Base-by-base conservation (phyloP, 495 filamentous ascomycete species). In the Wilcoxina mikolae region DNA sequence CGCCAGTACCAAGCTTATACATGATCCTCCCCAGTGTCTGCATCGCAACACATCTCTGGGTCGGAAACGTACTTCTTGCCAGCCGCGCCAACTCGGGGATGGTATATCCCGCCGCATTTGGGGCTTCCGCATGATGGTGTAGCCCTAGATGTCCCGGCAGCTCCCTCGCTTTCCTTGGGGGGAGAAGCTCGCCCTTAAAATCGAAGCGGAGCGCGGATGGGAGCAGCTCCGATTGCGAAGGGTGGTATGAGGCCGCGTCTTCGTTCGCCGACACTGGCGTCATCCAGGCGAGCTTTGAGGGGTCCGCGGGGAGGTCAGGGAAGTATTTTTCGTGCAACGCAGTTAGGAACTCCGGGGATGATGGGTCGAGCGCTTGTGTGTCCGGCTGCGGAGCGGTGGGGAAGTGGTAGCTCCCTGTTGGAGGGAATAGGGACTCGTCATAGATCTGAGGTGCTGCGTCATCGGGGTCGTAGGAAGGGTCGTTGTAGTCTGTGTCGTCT, bases 81-180 rank as follows among this genome's bases (percentile, higher is more conserved):
- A 95, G 72, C 17, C 82, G 77, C 5, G 89, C 84, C 1, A 98
- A 74, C 68, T 98, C 91, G 0, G 82, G 82, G 25, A 98, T 75
- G 1, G 93, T 95, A 67, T 98, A 98, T 0, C 91, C 91, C 0
- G 91, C 91, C 0, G 89, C 86, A 61, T 91, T 85, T 11, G 91
- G 91, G 4, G 93, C 88, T 42, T 93, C 80, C 56, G 81, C 88
- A 67, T 98, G 91, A 67, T 98, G 91, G 68, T 98, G 91, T 35
- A 98, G 74, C 1, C 91, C 91, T 24, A 82, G 74, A 12, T 74
- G 80, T 1, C 76, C 75, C 0, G 90, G 81, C 22, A 96, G 76
- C 4, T 75, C 73, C 44, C 84, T 74, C 10, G 86, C 78, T 3
- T 76, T 76, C 24, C 78, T 73, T 1, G 91, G 91, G 0, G 89